Evolutionary conservation across 2,329 filamentous ascomycete species (phyloP).

Genomic region (Waltergamsia citrina): DNA sequence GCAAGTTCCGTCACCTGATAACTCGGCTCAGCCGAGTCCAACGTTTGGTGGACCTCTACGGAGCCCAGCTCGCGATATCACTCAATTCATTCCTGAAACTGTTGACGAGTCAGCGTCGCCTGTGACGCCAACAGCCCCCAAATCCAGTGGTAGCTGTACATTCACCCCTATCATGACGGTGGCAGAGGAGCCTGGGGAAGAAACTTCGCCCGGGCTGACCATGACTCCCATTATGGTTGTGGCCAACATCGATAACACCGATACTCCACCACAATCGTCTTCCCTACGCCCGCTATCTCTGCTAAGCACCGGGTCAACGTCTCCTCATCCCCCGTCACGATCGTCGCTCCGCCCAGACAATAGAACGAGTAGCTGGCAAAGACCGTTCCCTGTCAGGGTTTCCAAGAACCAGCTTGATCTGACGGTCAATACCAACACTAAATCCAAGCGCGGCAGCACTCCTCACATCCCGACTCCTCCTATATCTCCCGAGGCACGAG

Average conservation of each 20-base stretch:
- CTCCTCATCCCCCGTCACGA: conserved; percentile 1
- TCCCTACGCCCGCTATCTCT: conserved; percentile 5
- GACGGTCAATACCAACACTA: background rate
- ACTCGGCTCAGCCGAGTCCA: too few species aligned
- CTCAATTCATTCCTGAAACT: conserved; percentile 3
- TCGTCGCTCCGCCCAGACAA: conserved; percentile 2
- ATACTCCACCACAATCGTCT: background rate
- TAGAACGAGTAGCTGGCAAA: conserved; percentile 2
- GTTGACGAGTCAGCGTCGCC: conserved; percentile 1
- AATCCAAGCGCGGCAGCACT: conserved; percentile 3
- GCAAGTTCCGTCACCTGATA: too few species aligned
- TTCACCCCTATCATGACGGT: conserved; percentile 2
- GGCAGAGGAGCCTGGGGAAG: background rate
- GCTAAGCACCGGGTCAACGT: background rate
- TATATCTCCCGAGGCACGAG: background rate
- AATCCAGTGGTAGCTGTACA: background rate
- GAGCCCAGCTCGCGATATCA: too few species aligned
- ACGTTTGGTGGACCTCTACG: too few species aligned
- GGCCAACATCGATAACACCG: conserved; percentile 3
- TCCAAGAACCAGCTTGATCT: conserved; percentile 1
- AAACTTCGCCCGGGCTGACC: background rate
- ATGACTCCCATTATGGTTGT: conserved; percentile 3
- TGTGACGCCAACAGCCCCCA: background rate
- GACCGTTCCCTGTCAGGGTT: conserved; percentile 4
- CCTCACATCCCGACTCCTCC: conserved; percentile 2